Evolutionary conservation across 1,284 basidiomycete species (phyloP).

Genomic region (Ustilago hordei): DNA sequence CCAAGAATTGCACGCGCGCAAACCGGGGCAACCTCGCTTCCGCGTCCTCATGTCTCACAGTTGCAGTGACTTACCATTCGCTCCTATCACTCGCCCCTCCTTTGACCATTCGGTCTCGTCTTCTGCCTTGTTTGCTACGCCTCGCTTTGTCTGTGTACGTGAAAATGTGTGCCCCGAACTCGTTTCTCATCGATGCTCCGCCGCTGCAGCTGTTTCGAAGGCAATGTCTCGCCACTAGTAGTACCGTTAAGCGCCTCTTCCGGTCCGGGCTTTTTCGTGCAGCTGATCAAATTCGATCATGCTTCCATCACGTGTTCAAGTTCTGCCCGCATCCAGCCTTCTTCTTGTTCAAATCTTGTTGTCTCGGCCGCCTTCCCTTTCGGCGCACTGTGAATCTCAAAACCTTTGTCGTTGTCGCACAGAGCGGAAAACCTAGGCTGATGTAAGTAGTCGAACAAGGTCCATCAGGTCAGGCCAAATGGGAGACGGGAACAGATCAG

Average conservation of each 20-base stretch:
- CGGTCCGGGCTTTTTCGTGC: slow-evolving; percentile 1
- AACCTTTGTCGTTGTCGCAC: too few species aligned
- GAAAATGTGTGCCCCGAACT: background rate
- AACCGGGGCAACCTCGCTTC: background rate
- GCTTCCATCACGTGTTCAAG: background rate
- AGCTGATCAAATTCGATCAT: background rate
- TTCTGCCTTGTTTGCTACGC: too few species aligned
- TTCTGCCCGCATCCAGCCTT: background rate
- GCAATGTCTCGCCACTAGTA: background rate
- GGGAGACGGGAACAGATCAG: slow-evolving; percentile 5
- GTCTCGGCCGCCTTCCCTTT: background rate
- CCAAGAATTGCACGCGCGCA: slow-evolving; percentile 4
- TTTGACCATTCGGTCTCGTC: too few species aligned
- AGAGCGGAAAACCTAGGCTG: background rate
- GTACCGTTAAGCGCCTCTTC: slow-evolving; percentile 10
- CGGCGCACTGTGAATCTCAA: background rate
- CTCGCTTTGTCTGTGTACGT: background rate
- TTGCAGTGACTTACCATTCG: background rate
- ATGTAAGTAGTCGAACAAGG: background rate
- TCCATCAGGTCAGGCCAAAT: background rate
- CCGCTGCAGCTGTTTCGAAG: background rate
- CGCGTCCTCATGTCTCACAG: background rate
- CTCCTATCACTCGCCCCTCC: too few species aligned
- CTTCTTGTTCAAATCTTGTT: background rate
- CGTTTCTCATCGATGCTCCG: background rate